These are phyloP conservation scores for Colletotrichum incanum DNA, from an alignment of 2,329 filamentous ascomycete genomes.

Conservation along the genomic window DNA sequence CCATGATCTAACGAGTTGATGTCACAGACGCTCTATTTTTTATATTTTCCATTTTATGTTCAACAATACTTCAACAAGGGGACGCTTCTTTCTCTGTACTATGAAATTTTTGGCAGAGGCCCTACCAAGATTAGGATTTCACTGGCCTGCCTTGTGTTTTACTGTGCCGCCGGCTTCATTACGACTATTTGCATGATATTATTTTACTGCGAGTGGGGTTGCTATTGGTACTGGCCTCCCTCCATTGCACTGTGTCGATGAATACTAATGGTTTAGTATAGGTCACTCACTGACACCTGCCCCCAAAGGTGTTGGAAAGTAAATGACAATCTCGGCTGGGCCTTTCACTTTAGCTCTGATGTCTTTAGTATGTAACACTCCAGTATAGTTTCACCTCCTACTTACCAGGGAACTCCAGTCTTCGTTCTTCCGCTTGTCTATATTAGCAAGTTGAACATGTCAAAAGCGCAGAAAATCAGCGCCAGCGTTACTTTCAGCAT, in stretches of 20 bases:
- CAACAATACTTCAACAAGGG: conserved; percentile 11
- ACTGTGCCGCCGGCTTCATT: not conserved
- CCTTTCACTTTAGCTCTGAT: not conserved
- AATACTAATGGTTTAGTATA: not conserved
- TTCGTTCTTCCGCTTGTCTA: conserved; percentile 2
- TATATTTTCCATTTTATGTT: not conserved
- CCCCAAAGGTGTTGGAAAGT: not conserved
- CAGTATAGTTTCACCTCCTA: not conserved
- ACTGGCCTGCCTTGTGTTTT: not conserved
- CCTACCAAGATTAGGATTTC: not conserved
- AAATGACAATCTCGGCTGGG: conserved; percentile 3
- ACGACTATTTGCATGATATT: not conserved
- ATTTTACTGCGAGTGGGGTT: conserved; percentile 6
- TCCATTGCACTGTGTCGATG: not conserved
- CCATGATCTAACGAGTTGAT: not conserved
- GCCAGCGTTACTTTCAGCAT: not conserved
- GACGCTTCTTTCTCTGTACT: not conserved
- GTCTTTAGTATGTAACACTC: not conserved
- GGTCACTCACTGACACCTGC: not conserved
- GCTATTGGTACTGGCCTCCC: not conserved
- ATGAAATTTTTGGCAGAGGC: not conserved
- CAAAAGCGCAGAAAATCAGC: not conserved
- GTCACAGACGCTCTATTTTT: not conserved
- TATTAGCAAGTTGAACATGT: conserved; percentile 5
- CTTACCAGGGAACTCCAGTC: not conserved